phyloP scores from a whole-genome alignment of 441 rosid species.

The Jatropha multifida region DNA sequence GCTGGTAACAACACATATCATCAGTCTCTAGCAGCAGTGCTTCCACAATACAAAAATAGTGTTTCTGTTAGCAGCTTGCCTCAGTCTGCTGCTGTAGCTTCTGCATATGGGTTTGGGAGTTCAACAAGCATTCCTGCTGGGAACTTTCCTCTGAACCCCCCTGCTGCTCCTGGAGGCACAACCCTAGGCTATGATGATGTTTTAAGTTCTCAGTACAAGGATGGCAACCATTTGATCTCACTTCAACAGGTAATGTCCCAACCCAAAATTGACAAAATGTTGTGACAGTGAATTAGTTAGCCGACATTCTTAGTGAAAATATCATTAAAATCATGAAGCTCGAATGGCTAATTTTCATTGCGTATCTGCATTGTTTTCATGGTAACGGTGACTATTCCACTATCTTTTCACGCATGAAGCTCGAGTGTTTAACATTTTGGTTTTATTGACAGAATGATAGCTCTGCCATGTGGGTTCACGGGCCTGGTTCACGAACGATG shows the following conservation, averaged over 20 bases:
- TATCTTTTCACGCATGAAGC: background rate
- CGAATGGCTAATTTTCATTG: background rate
- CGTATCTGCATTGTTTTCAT: background rate
- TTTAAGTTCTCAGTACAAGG: constrained; percentile 87
- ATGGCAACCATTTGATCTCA: constrained; percentile 65
- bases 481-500: constrained; percentile 77
- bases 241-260: constrained; percentile 68
- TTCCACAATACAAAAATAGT: constrained; percentile 84
- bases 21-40: constrained; percentile 84
- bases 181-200: constrained; percentile 76
- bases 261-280: constrained; percentile 10
- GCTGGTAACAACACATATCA: constrained; percentile 81
- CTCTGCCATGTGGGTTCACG: constrained; percentile 89
- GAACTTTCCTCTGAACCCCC: constrained; percentile 68
- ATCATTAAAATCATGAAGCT: background rate
- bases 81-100: constrained; percentile 81
- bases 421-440: constrained; percentile 8
- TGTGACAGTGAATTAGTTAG: background rate
- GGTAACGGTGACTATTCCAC: background rate
- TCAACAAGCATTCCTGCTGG: constrained; percentile 68
- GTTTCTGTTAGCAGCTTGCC: constrained; percentile 81
- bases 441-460: constrained; percentile 64
- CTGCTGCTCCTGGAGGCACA: constrained; percentile 64
- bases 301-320: background rate
- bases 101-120: constrained; percentile 88